phyloP scores from a whole-genome alignment of 2,329 filamentous ascomycete species.

The Trichocomaceae sp. region DNA sequence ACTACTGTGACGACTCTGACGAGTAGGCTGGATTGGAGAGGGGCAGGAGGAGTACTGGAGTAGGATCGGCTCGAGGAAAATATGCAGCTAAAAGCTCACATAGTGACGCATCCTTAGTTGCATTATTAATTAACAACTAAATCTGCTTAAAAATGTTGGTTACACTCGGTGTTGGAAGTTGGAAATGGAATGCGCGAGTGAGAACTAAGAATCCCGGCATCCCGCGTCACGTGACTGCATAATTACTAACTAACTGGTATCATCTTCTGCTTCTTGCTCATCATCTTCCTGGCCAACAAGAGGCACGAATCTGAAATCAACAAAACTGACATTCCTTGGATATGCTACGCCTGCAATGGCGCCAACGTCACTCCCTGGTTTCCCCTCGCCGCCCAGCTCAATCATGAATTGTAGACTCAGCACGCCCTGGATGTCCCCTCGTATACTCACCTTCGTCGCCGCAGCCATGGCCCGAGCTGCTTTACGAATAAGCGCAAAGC shows the following conservation, averaged over 20 bases:
- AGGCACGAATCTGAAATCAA: slow-evolving; percentile 44
- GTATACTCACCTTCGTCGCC: slow-evolving; percentile 84
- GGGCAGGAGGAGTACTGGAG: too few relatives aligned
- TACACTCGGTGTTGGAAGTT: not conserved
- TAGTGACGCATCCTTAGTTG: not conserved
- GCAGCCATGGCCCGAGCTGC: slow-evolving; percentile 88
- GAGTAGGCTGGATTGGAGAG: not conserved
- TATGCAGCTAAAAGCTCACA: not conserved
- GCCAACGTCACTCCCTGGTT: slow-evolving; percentile 16
- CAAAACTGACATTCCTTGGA: slow-evolving; percentile 34
- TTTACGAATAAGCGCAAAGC: slow-evolving; percentile 77
- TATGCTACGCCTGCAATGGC: slow-evolving; percentile 17
- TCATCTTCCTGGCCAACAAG: slow-evolving; percentile 34
- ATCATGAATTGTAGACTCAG: slow-evolving; percentile 95
- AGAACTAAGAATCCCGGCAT: too few relatives aligned
- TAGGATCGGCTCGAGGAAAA: not conserved
- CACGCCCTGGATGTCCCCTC: slow-evolving; percentile 82
- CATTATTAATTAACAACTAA: not conserved
- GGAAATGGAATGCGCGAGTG: not conserved
- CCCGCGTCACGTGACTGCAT: too few relatives aligned
- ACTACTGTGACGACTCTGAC: not conserved
- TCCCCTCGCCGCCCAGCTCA: slow-evolving; percentile 56
- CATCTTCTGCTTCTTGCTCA: slow-evolving; percentile 18
- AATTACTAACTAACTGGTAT: not conserved
- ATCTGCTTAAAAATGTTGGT: not conserved